phyloP scores from a whole-genome alignment of 2,329 filamentous ascomycete species.

The Sclerotinia trifoliorum region DNA sequence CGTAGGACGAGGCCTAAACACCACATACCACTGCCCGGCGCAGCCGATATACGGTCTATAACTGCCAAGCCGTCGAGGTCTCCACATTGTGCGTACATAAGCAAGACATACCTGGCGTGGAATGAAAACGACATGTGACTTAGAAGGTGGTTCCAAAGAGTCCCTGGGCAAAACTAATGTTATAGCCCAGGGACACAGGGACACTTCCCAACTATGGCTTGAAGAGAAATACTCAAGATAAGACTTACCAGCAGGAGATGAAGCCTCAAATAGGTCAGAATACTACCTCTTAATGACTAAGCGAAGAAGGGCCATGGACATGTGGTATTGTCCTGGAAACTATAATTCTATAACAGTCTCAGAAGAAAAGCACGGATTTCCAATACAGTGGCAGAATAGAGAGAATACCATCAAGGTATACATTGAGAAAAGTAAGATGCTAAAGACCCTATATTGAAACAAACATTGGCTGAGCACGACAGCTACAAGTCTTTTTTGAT shows the following conservation, averaged over 20 bases:
- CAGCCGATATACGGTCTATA: too few relatives aligned
- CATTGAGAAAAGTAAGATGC: background rate
- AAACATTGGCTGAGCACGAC: constrained; percentile 26
- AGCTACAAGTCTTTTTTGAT: constrained; percentile 33
- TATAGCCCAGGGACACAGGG: too few relatives aligned
- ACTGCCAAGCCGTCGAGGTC: too few relatives aligned
- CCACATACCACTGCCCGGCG: too few relatives aligned
- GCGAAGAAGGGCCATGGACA: background rate
- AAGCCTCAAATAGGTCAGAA: background rate
- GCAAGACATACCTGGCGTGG: too few relatives aligned
- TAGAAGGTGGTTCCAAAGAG: too few relatives aligned
- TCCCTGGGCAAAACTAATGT: too few relatives aligned
- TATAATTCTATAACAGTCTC: background rate
- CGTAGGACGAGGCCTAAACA: too few relatives aligned
- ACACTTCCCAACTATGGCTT: background rate
- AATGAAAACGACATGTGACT: too few relatives aligned
- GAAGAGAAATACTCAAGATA: background rate
- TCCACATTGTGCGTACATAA: too few relatives aligned
- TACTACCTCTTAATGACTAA: too few relatives aligned
- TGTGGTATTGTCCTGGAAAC: background rate
- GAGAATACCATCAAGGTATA: background rate
- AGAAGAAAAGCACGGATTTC: background rate
- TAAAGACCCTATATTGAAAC: constrained; percentile 25
- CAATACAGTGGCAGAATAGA: background rate
- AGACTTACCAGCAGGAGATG: too few relatives aligned